Percentiles rank a stretch among this genome's conserved stretches.
These are phyloP conservation scores for Boehmeria nivea DNA, from an alignment of 306 rosid genomes.

Conservation along the genomic window DNA sequence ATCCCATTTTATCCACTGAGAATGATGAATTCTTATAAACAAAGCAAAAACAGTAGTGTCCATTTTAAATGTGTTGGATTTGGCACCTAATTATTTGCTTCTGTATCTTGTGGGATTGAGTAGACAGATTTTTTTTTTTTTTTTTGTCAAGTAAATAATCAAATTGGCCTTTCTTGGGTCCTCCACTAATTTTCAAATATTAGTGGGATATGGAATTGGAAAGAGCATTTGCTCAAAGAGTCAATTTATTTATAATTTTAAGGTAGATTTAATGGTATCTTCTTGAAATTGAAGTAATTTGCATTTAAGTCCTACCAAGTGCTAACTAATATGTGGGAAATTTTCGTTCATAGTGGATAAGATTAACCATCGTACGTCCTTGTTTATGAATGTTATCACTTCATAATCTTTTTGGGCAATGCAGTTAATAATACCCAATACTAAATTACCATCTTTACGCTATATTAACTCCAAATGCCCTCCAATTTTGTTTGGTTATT, in stretches of 20 bases:
- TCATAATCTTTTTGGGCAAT: neutral
- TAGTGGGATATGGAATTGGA: neutral
- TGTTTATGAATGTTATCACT: neutral
- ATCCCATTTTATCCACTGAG: neutral
- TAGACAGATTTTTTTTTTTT: neutral
- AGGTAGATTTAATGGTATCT: neutral
- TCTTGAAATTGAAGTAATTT: neutral
- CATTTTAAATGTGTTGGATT: conserved; percentile 6
- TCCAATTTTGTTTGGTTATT: no score
- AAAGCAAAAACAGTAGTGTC: neutral
- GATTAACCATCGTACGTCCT: no score
- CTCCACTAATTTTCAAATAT: neutral
- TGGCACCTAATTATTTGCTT: neutral
- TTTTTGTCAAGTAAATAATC: neutral
- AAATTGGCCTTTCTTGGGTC: conserved; percentile 5
- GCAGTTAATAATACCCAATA: neutral
- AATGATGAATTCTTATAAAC: conserved; percentile 1
- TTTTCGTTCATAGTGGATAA: conserved; percentile 12
- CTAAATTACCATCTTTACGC: no score
- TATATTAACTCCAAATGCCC: no score
- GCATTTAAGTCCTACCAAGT: neutral
- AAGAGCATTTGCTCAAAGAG: neutral
- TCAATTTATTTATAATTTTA: neutral
- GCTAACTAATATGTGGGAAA: no score
- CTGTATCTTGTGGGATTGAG: neutral